Evolutionary conservation across 2,329 filamentous ascomycete genomes (phyloP), one percentile per base, ranked within the genome.

Genomic region (Stagonosporopsis chrysanthemi): DNA sequence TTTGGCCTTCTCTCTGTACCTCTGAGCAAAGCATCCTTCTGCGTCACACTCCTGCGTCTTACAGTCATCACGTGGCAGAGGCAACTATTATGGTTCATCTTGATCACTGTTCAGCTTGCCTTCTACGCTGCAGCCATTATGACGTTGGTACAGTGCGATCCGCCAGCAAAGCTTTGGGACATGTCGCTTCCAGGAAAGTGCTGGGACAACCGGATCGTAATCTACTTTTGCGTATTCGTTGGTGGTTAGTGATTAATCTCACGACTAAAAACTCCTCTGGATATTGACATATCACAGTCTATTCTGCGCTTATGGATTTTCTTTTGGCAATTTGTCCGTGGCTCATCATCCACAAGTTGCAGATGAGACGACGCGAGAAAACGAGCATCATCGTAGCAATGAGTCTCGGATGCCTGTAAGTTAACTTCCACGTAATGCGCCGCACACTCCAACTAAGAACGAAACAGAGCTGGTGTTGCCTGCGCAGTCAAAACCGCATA

Each of bases 401-500:
- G 69, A 70, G 68, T 38, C 49, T 74, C 43, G 70, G 69, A 14
- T 48, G 67, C 45, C 62, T 72, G 68, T 69, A 57, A 51, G 65
- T 4, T 33, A 3, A 33, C 7, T 11, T 24, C 19, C 14, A 8
- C 19, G 29, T 23, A 5, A 1, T 2, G 7, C 3, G 17, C 5
- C n/a, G 5, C 6, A 31, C 24, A 19, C 4, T 15, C 22, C 29
- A 31, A 31, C 29, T 12, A 8, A 28, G 54, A 26, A 7, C 11
- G 6, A 17, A 12, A 3, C 19, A 46, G 42, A 7, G 41, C 36
- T 11, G 42, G 42, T 6, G n/a, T 39, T 9, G 31, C 40, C 2
- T 52, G 40, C 8, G 23, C 23, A 6, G 31, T 40, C 14, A 52
- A 52, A n/a, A 52, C 40, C 11, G 49, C 43, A 0, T 67, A 66